Evolutionary conservation across 495 filamentous ascomycete species (phyloP), one percentile per base, ranked within the genome.

Genomic region (Penicillium silybi): DNA sequence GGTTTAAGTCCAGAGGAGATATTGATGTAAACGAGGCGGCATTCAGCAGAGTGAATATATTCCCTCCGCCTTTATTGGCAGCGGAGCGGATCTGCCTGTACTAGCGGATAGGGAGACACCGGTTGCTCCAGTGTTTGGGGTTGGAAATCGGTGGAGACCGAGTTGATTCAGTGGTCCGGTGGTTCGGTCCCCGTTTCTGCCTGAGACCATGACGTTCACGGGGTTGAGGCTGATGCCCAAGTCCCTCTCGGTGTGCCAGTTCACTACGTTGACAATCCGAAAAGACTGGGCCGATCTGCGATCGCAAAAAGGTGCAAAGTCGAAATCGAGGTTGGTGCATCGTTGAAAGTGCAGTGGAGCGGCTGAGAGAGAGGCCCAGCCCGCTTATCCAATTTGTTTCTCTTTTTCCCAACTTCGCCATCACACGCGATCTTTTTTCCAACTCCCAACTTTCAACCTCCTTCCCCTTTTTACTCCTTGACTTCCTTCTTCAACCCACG

Each of bases 341-440:
- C 18, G 37, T 19, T 18, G 6, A 39, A 19, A 18, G 37, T 39
- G 18, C 32, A 11, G 9, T 16, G 37, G 37, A 25, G 41, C 48
- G 48, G 48, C 48, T 50, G 40, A 51, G 37, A 39, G 37, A 39
- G 37, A 18, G 35, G 41, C 48, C 55, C 50, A 58, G 50, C 42
- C 60, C 60, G 60, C 60, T 57, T 54, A 63, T 57, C 53, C 57
- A 56, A 57, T 54, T 57, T 63, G 60, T 63, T 60, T 64, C 54
- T 61, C 58, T 58, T 64, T 64, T 64, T 64, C 58, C 58, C 56
- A 57, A 48, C 55, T 54, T 48, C 46, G 50, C 39, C 47, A 25
- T 20, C 35, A 47, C 56, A 54, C 51, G 52, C 51, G 52, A 59
- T 52, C 44, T 27, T 46, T 41, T 20, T 18, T 2, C 42, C 46